Base-by-base conservation (phyloP, 768 basidiomycete genomes). In the Lentinus tigrinus region DNA sequence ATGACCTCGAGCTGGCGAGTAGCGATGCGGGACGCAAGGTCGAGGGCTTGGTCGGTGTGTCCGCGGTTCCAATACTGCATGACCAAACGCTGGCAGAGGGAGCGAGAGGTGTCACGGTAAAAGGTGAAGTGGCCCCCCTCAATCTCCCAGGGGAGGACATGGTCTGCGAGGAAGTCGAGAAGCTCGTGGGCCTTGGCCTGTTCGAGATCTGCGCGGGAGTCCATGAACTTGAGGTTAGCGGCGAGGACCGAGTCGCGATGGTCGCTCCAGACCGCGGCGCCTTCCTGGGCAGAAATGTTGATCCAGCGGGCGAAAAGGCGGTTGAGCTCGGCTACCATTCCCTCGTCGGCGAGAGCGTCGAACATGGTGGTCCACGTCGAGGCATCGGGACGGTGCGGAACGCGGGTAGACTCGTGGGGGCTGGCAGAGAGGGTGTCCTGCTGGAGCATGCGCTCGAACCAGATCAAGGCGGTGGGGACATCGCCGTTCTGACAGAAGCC, bases 401-500 rank as follows among this genome's bases (percentile, higher is more conserved):
- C 69, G 10, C 68, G 71, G 7, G 78, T 69, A 1, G 83, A 71
- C 49, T 79, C 73, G 61, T 75, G 81, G 1, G 78, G 77, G 36
- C 62, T 55, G 1, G 24, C 26, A 4, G 49, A 48, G 2, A 65
- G 34, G 63, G 55, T 59, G 63, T 63, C 65, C 68, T 63, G 70
- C 26, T 71, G 68, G 46, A 88, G 71, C 28, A 93, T 76, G 47
- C 82, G 79, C 40, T 85, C 76, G 64, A 88, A 91, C 93, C 93
- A 95, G 5, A 75, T 69, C 42, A 86, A 64, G 0, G 91, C 91
- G 0, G 82, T 85, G 2, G 73, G 63, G 5, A 86, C 65, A 65
- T 95, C 93, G 13, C 81, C 83, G 10, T 73, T 69, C 13, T 77
- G 70, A 62, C 84, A 78, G 70, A 93, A 94, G 1, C 88, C 88